Evolutionary conservation across 2,329 filamentous ascomycete species (phyloP), one percentile per base, ranked within the genome.

Genomic region (Ascochyta rabiei): DNA sequence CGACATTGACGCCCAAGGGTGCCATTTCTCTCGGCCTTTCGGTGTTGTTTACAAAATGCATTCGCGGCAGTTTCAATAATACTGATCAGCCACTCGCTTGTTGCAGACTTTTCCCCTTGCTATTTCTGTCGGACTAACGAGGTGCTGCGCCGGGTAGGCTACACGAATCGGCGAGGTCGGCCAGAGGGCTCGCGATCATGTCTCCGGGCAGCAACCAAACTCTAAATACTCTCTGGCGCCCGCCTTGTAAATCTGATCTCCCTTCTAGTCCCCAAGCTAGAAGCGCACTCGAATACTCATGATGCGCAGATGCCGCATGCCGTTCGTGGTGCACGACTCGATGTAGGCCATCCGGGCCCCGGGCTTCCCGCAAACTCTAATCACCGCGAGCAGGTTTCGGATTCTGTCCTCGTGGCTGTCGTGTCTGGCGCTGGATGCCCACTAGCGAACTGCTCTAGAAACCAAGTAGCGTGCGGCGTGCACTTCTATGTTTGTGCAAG

Each of bases 281-380:
- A 66, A 64, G 51, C 49, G 48, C 41, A n/a, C 47, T 46, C 48
- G 46, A 50, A 50, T 38, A 55, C 31, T 48, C 49, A 39, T 55
- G 46, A 49, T 49, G 59, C 57, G 61, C 48, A 59, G 45, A 55
- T 53, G 49, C 44, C 40, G 48, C 13, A 38, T 47, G 46, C 35
- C 52, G 45, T 10, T 46, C 40, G 34, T 37, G 9, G 23, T 10
- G 52, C 30, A 50, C 43, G 46, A 46, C 9, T 49, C 46, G 33
- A 49, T 9, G 15, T 41, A 28, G 28, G 37, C 23, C 37, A 49
- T 46, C 38, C 42, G 26, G 47, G 24, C 56, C 50, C 48, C 53
- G 55, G 46, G 41, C 53, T 37, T 56, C 63, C 64, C 64, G 61
- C 49, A 59, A 60, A 65, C 57, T 65, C 44, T 67, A 63, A 64